Conservation (phyloP, 2,329 filamentous ascomycete species). For the Rutstroemia sp. region DNA sequence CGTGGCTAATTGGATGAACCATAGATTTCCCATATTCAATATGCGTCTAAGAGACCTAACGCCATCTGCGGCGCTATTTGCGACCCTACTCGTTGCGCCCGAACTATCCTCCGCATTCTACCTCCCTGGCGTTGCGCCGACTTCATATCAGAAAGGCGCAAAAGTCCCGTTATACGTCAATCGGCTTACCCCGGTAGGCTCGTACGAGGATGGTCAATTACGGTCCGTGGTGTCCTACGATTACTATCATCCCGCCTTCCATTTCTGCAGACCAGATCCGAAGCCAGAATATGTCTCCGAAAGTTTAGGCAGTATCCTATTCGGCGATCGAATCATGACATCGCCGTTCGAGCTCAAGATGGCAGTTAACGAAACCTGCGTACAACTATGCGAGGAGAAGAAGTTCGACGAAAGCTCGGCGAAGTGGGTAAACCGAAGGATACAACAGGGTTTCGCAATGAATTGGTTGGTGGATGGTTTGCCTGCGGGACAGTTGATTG, state of each 20-base stretch:
- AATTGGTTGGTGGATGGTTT: slow-evolving; percentile 96
- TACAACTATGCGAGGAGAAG: slow-evolving; percentile 62
- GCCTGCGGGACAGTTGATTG: slow-evolving; percentile 77
- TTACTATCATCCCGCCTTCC: slow-evolving; percentile 84
- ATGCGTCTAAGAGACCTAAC: slow-evolving; percentile 28
- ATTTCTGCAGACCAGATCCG: slow-evolving; percentile 75
- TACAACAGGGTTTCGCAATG: slow-evolving; percentile 79
- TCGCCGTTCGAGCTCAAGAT: slow-evolving; percentile 88
- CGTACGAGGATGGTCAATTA: slow-evolving; percentile 68
- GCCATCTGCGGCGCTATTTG: slow-evolving; percentile 40
- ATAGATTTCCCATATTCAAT: slow-evolving; percentile 6
- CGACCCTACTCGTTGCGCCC: slow-evolving; percentile 42
- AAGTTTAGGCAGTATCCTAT: slow-evolving; percentile 90
- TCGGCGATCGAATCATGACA: slow-evolving; percentile 95
- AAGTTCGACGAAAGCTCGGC: slow-evolving; percentile 61
- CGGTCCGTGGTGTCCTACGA: slow-evolving; percentile 94
- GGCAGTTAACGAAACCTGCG: slow-evolving; percentile 81
- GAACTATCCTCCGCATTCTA: slow-evolving; percentile 72
- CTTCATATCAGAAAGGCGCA: slow-evolving; percentile 77
- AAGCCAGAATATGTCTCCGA: slow-evolving; percentile 77
- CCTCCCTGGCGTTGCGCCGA: slow-evolving; percentile 90
- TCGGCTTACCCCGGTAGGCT: slow-evolving; percentile 78
- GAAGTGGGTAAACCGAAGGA: slow-evolving; percentile 74
- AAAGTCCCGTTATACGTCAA: slow-evolving; percentile 87
- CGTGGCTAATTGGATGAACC: background rate